phyloP scores from a whole-genome alignment of 2,329 filamentous ascomycete species.

The Exutisphaerella laricina region DNA sequence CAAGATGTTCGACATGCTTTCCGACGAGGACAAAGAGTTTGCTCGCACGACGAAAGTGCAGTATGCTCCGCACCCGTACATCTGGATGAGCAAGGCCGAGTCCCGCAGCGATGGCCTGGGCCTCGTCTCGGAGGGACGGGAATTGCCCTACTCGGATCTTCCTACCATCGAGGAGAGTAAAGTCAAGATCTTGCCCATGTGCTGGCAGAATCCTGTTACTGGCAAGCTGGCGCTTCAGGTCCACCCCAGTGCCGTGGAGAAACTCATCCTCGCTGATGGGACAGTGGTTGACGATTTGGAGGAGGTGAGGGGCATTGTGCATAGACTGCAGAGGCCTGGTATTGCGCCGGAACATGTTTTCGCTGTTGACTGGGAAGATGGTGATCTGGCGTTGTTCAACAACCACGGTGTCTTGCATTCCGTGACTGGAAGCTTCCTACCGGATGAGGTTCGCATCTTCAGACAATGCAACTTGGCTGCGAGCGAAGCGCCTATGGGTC shows the following conservation, averaged over 20 bases:
- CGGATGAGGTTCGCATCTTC: slow-evolving; percentile 69
- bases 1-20: slow-evolving; percentile 63
- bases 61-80: slow-evolving; percentile 73
- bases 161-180: slow-evolving; percentile 61
- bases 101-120: slow-evolving; percentile 65
- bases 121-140: slow-evolving; percentile 60
- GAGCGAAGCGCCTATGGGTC: slow-evolving; percentile 52
- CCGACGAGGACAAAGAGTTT: slow-evolving; percentile 61
- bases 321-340: slow-evolving; percentile 64
- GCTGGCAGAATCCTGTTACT: slow-evolving; percentile 70
- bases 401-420: slow-evolving; percentile 70
- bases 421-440: slow-evolving; percentile 67
- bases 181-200: slow-evolving; percentile 68
- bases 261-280: slow-evolving; percentile 62
- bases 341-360: slow-evolving; percentile 66
- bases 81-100: slow-evolving; percentile 70
- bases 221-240: slow-evolving; percentile 65
- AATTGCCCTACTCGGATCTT: slow-evolving; percentile 55
- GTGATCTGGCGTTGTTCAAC: slow-evolving; percentile 72
- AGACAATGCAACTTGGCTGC: slow-evolving; percentile 75
- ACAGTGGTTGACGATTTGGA: slow-evolving; percentile 62
- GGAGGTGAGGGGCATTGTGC: slow-evolving; percentile 63
- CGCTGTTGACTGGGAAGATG: slow-evolving; percentile 70
- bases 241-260: slow-evolving; percentile 65
- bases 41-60: slow-evolving; percentile 62